Conservation (phyloP, 257 asterid genomes). For the Nicotiana otophora region DNA sequence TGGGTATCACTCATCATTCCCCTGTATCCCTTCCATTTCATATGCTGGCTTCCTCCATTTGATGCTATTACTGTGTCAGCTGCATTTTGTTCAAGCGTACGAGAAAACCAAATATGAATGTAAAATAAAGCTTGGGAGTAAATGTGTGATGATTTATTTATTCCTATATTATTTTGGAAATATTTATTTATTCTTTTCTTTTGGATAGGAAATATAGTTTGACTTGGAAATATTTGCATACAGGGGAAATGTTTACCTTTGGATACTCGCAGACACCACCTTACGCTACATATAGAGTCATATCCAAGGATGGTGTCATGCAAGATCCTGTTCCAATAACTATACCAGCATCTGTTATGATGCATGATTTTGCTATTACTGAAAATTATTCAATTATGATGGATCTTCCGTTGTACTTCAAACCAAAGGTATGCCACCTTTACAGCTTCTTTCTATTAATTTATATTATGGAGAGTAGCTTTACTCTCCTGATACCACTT, state of each 20-base stretch:
- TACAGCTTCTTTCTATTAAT: neutral
- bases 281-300: slow-evolving; percentile 77
- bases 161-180: neutral
- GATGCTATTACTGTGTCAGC: neutral
- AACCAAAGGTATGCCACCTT: slow-evolving; percentile 58
- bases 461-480: neutral
- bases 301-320: slow-evolving; percentile 87
- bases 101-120: neutral
- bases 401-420: slow-evolving; percentile 88
- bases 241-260: slow-evolving; percentile 97
- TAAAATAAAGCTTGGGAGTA: neutral
- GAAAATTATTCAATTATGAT: slow-evolving; percentile 87
- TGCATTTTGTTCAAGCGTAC: neutral
- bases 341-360: slow-evolving; percentile 72
- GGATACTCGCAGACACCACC: slow-evolving; percentile 81
- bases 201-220: neutral
- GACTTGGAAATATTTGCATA: slow-evolving; percentile 21
- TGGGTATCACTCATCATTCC: neutral
- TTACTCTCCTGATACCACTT: neutral
- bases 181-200: too few relatives aligned
- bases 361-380: slow-evolving; percentile 99
- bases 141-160: neutral
- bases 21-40: neutral
- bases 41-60: neutral
- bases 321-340: slow-evolving; percentile 96